Evolutionary conservation across 176 grass and related monocot species (phyloP).

Genomic region (Musa itinerans): DNA sequence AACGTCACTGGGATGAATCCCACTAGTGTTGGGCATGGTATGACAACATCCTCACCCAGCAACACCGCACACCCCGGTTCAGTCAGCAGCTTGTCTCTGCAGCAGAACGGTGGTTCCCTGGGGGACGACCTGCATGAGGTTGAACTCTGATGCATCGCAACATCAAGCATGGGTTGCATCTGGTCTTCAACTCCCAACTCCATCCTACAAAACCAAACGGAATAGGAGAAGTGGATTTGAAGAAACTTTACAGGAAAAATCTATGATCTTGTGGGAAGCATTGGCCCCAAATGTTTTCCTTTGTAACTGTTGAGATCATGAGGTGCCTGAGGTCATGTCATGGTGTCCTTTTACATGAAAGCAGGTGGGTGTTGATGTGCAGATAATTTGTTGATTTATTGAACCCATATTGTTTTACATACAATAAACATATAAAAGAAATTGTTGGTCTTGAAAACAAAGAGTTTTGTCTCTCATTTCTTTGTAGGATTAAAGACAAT

Average conservation of each 20-base stretch:
- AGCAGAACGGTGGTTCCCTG: not conserved
- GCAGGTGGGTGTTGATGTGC: slow-evolving; percentile 17
- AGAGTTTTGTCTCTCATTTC: not conserved
- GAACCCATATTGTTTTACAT: slow-evolving; percentile 11
- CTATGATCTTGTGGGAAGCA: not conserved
- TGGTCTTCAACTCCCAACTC: not conserved
- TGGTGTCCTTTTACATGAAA: slow-evolving; percentile 23
- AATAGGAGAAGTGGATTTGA: not conserved
- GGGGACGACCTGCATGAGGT: slow-evolving; percentile 19
- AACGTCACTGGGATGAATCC: slow-evolving; percentile 17
- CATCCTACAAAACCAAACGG: not conserved
- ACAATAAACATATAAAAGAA: slow-evolving; percentile 9
- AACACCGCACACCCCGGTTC: slow-evolving; percentile 25
- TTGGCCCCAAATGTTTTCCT: not conserved
- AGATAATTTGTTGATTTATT: slow-evolving; percentile 33
- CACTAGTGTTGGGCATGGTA: slow-evolving; percentile 1
- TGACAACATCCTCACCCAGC: slow-evolving; percentile 37
- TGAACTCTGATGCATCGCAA: not conserved
- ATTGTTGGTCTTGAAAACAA: not conserved
- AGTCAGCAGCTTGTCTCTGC: slow-evolving; percentile 31
- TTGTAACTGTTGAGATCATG: not conserved
- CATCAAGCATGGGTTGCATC: too few relatives aligned
- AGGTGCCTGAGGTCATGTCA: not conserved
- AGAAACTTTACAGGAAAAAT: not conserved
- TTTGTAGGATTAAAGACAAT: not conserved